A percentile compares a stretch with the other conserved stretches of the same genome.
Conservation (phyloP, 1,284 basidiomycete genomes). For the Xerocomus nothofagi region DNA sequence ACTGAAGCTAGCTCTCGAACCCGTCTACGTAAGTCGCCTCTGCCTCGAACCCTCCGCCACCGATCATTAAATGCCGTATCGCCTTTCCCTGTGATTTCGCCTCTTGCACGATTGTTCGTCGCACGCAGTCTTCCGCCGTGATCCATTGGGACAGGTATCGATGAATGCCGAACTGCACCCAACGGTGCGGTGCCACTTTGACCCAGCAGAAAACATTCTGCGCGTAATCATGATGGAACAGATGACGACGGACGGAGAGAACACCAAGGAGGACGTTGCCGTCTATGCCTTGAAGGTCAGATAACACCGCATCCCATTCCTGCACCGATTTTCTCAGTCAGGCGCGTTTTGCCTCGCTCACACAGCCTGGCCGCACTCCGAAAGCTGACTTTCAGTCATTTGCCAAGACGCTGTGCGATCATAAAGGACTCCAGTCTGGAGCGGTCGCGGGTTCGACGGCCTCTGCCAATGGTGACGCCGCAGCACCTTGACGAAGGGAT, state of each 20-base stretch:
- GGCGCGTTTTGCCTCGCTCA: not conserved
- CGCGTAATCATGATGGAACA: constrained; percentile 57
- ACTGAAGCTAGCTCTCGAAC: constrained; percentile 20
- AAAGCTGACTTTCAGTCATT: constrained; percentile 54
- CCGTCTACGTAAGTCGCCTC: constrained; percentile 34
- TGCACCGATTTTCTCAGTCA: not conserved
- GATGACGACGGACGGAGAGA: constrained; percentile 25
- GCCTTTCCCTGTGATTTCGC: constrained; percentile 8
- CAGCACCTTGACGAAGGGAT: constrained; percentile 16
- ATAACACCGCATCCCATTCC: not conserved
- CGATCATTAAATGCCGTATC: constrained; percentile 23
- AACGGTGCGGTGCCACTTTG: constrained; percentile 55
- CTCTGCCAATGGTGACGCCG: constrained; percentile 5
- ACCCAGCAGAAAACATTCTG: constrained; percentile 52
- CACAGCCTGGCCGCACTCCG: constrained; percentile 49
- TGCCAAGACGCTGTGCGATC: constrained; percentile 42
- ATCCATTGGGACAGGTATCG: constrained; percentile 63
- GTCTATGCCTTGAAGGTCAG: constrained; percentile 45
- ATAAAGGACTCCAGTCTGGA: constrained; percentile 22
- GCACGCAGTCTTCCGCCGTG: constrained; percentile 59
- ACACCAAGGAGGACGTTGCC: constrained; percentile 31
- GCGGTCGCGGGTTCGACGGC: constrained; percentile 1
- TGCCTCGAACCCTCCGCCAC: constrained; percentile 21
- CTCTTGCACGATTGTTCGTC: not conserved
- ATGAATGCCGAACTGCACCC: constrained; percentile 60